Evolutionary conservation across 768 basidiomycete species (phyloP).

Genomic region (Pleurotus eryngii): DNA sequence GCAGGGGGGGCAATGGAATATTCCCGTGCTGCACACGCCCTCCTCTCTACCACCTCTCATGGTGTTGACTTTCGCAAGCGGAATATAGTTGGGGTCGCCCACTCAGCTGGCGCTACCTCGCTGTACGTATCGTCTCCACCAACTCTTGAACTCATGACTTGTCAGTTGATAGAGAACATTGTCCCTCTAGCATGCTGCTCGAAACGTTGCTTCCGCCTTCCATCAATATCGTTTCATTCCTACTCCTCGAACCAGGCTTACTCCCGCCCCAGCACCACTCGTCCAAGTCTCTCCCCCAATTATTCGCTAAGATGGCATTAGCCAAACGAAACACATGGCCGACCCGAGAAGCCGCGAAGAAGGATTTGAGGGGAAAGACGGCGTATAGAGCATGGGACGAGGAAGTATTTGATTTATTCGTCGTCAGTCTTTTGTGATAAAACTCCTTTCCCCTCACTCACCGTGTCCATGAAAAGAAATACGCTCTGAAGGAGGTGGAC

Average conservation of each 20-base stretch:
- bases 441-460: not conserved
- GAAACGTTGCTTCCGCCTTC: conserved; percentile 1
- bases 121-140: conserved; percentile 10
- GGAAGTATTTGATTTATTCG: conserved; percentile 11
- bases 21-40: conserved; percentile 9
- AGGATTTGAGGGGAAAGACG: conserved; percentile 8
- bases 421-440: conserved; percentile 3
- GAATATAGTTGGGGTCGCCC: conserved; percentile 12
- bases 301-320: conserved; percentile 16
- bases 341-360: conserved; percentile 3
- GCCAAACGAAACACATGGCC: conserved; percentile 15
- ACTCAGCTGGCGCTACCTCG: conserved; percentile 14
- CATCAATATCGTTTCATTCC: conserved; percentile 9
- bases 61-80: conserved; percentile 12
- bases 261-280: conserved; percentile 9
- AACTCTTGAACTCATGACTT: not conserved
- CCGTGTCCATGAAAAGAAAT: not conserved
- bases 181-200: conserved; percentile 11
- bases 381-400: conserved; percentile 15
- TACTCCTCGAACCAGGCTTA: conserved; percentile 17
- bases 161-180: not conserved
- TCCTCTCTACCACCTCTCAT: conserved; percentile 10
- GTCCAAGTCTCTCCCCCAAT: conserved; percentile 6
- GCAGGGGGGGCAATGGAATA: conserved; percentile 13
- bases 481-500: conserved; percentile 11